Evolutionary conservation across 1,284 basidiomycete species (phyloP).

Genomic region (Stygiomarasmius scandens): DNA sequence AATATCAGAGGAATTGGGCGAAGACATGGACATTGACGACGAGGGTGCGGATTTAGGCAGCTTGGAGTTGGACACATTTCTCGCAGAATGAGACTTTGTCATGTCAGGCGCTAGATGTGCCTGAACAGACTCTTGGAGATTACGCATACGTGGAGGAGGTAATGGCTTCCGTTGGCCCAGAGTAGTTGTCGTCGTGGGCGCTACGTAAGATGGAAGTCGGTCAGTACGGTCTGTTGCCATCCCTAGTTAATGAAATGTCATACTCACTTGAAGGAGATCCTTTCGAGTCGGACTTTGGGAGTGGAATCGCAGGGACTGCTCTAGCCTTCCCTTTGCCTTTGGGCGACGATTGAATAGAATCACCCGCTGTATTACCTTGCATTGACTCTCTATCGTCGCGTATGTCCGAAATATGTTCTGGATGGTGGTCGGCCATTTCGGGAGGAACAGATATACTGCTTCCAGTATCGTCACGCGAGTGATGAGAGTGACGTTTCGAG

Average conservation of each 20-base stretch:
- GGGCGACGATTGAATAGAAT: not conserved
- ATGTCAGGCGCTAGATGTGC: slow-evolving; percentile 7
- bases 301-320: not conserved
- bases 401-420: not conserved
- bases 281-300: not conserved
- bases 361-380: not conserved
- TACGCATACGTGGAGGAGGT: not conserved
- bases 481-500: not conserved
- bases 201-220: not conserved
- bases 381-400: not conserved
- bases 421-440: not conserved
- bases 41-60: not conserved
- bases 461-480: not conserved
- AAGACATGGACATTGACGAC: not conserved
- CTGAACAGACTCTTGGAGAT: slow-evolving; percentile 9
- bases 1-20: not conserved
- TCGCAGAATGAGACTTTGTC: not conserved
- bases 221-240: not conserved
- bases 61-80: not conserved
- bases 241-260: not conserved
- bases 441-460: not conserved
- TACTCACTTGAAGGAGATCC: not conserved
- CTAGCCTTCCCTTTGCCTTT: slow-evolving; percentile 3
- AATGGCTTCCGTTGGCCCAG: not conserved
- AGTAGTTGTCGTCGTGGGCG: not conserved